Base-by-base conservation (phyloP, 2,329 filamentous ascomycete species). In the Fusarium sterilihyphosum region DNA sequence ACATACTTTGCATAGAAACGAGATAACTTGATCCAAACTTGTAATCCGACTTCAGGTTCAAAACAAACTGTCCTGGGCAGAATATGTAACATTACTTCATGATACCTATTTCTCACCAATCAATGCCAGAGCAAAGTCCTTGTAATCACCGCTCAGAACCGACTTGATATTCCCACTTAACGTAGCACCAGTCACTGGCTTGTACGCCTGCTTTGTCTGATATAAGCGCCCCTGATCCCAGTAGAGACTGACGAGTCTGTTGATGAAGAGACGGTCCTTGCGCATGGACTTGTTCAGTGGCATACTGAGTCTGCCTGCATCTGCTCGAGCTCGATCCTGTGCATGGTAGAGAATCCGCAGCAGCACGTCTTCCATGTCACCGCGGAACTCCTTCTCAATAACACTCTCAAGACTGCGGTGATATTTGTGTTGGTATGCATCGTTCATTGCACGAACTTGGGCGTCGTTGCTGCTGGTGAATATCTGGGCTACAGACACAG, bases 151-250 rank as follows among this genome's bases (percentile, higher is more conserved):
- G 22, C 74, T 77, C 18, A 81, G 46, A 8, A 63, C 37, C 7
- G 70, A 72, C 70, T 78, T 81, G 20, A 82, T 75, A n/a, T 80
- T 67, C 14, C 53, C 73, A 4, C 61, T 59, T 13, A 82, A 91
- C 11, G 84, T 78, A 70, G 90, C 86, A 12, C 89, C 88, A 67
- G 90, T 89, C 29, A 90, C 85, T 67, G 85, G 88, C 77, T 89
- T 87, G 80, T 91, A 84, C 78, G 90, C 83, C 84, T 88, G 93
- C 85, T 91, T 81, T 1, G 79, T 77, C 13, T 74, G 75, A 6
- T 78, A 67, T 11, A 82, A 50, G 1, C 81, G 71, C 9, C 52
- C 61, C 8, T 73, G 75, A n/a, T 82, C 78, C 81, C 81, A 81
- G 60, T 82, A 82, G 3, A 83, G 63, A 40, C 73, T 78, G 5